Conservation (phyloP, 192 early-diverging fungal species). For the Phycomyces nitens region DNA sequence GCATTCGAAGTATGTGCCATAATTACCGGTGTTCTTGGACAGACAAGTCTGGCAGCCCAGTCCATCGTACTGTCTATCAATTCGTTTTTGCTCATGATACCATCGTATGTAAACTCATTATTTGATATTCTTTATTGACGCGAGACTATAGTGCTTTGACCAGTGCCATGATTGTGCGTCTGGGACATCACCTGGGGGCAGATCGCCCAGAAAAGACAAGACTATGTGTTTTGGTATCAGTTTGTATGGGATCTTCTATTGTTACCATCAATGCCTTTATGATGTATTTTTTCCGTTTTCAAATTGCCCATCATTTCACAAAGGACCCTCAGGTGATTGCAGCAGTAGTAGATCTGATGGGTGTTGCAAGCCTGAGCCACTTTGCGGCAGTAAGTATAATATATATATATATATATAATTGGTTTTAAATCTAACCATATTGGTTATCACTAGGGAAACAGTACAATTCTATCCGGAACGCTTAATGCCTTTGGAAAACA, state of each 20-base stretch:
- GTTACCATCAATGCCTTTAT: slow-evolving; percentile 7
- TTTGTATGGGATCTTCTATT: slow-evolving; percentile 2
- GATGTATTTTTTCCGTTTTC: slow-evolving; percentile 9
- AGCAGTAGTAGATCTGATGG: slow-evolving; percentile 17
- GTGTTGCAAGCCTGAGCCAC: slow-evolving; percentile 13
- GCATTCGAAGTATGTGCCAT: slow-evolving; percentile 36
- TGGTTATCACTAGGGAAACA: slow-evolving; percentile 22
- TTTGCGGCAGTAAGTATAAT: slow-evolving; percentile 17
- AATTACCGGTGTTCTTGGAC: slow-evolving; percentile 26
- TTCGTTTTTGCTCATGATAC: slow-evolving; percentile 29
- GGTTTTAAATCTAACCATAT: no score
- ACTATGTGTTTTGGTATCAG: slow-evolving; percentile 6
- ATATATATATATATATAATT: not conserved
- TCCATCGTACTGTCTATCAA: slow-evolving; percentile 21
- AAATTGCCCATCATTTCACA: slow-evolving; percentile 12
- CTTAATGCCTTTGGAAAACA: slow-evolving; percentile 27
- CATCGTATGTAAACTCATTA: slow-evolving; percentile 22
- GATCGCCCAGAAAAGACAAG: slow-evolving; percentile 17
- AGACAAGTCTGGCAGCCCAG: slow-evolving; percentile 27
- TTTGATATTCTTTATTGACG: slow-evolving; percentile 5
- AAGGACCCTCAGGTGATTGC: slow-evolving; percentile 14
- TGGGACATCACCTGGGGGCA: slow-evolving; percentile 28
- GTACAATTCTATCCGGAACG: slow-evolving; percentile 21
- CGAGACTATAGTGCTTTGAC: slow-evolving; percentile 17
- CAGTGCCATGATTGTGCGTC: slow-evolving; percentile 12